phyloP scores from a whole-genome alignment of 257 asterid species.

The Forsythia suspensa region DNA sequence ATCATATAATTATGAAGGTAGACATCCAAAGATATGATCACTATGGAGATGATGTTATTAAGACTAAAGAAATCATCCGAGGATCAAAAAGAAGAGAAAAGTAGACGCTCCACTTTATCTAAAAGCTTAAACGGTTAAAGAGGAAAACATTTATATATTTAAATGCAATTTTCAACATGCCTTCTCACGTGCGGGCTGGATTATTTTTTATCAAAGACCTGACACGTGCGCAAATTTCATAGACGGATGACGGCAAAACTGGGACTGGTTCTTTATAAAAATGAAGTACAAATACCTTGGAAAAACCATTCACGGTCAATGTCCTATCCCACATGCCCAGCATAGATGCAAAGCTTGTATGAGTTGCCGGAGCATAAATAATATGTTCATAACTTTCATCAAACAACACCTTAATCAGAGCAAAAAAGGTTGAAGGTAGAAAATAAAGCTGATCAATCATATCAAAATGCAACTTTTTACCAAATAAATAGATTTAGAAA shows the following conservation, averaged over 20 bases:
- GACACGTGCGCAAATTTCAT: background rate
- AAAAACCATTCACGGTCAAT: slow-evolving; percentile 92
- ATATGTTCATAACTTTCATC: slow-evolving; percentile 97
- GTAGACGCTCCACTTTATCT: background rate
- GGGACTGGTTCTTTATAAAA: background rate
- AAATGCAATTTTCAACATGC: background rate
- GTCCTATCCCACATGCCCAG: slow-evolving; percentile 98
- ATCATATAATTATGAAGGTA: slow-evolving; percentile 14
- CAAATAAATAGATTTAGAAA: slow-evolving; percentile 13
- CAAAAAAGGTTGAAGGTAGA: slow-evolving; percentile 3
- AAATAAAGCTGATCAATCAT: slow-evolving; percentile 11
- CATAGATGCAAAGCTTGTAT: slow-evolving; percentile 93
- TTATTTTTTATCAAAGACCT: background rate
- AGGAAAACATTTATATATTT: background rate
- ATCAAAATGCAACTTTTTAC: background rate
- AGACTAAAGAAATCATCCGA: background rate
- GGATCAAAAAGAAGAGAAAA: background rate
- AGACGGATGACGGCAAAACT: background rate
- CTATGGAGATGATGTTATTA: background rate
- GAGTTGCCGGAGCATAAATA: slow-evolving; percentile 90
- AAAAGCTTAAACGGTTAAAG: background rate
- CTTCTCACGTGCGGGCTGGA: background rate
- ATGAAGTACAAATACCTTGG: slow-evolving; percentile 58
- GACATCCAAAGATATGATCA: background rate
- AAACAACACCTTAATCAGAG: slow-evolving; percentile 66